phyloP scores from a whole-genome alignment of 1,139 yeast species.

The Yamadazyma triangularis region DNA sequence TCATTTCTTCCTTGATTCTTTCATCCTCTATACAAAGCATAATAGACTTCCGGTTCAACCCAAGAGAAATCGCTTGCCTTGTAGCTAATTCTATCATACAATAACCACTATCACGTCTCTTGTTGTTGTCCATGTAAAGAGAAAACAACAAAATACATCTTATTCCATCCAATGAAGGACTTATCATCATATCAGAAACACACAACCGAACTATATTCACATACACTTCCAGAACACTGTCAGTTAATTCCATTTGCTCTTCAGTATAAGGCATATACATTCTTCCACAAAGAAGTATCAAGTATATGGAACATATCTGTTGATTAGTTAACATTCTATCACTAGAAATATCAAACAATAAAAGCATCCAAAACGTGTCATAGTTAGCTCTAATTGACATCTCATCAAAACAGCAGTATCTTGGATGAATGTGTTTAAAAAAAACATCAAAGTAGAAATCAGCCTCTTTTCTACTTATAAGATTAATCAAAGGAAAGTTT shows the following conservation, averaged over 20 bases:
- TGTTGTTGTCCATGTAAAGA: conserved; percentile 33
- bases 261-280: conserved; percentile 7
- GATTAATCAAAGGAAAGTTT: conserved; percentile 4
- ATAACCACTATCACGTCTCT: conserved; percentile 41
- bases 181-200: conserved; percentile 31
- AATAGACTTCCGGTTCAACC: conserved; percentile 31
- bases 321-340: conserved; percentile 3
- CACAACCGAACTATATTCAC: conserved; percentile 25
- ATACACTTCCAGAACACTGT: conserved; percentile 1
- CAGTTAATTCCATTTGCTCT: conserved; percentile 1
- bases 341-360: conserved; percentile 5
- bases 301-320: conserved; percentile 36
- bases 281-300: conserved; percentile 36
- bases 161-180: conserved; percentile 37
- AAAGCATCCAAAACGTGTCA: conserved; percentile 14
- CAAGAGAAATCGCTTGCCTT: conserved; percentile 39
- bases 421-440: conserved; percentile 37
- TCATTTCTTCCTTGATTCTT: conserved; percentile 6
- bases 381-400: conserved; percentile 3
- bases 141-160: conserved; percentile 32
- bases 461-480: conserved; percentile 20
- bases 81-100: conserved; percentile 35
- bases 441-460: conserved; percentile 28
- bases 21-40: conserved; percentile 8
- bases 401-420: conserved; percentile 33